A percentile compares a stretch with the other conserved stretches of the same genome.
Conservation (phyloP, 768 basidiomycete genomes). For the Macrolepiota albuminosa region DNA sequence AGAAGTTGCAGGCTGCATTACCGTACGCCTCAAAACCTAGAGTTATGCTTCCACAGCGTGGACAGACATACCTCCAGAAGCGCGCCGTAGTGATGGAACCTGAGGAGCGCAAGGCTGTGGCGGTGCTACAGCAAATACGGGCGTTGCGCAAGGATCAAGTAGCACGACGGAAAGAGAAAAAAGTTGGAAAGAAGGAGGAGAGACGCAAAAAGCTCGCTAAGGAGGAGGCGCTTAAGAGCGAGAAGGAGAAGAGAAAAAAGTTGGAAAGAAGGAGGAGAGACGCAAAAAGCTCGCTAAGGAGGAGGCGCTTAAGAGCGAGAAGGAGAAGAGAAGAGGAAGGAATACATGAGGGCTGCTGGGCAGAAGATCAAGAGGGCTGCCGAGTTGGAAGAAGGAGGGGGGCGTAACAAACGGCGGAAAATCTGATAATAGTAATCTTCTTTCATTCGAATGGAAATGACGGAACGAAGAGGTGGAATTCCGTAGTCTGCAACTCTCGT, state of each 20-base stretch:
- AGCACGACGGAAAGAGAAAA: constrained; percentile 73
- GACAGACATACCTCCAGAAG: constrained; percentile 86
- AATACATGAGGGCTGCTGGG: constrained; percentile 66
- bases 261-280: constrained; percentile 64
- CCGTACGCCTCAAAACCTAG: constrained; percentile 94
- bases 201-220: constrained; percentile 71
- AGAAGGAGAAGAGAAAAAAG: constrained; percentile 83
- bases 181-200: constrained; percentile 68
- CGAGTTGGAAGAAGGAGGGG: constrained; percentile 53
- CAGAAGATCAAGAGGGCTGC: constrained; percentile 66
- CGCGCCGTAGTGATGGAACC: constrained; percentile 94
- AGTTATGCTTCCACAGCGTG: constrained; percentile 66
- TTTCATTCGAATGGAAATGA: background rate
- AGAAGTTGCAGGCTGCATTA: constrained; percentile 84
- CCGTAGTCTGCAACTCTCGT: background rate
- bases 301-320: constrained; percentile 56
- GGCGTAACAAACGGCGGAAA: constrained; percentile 48
- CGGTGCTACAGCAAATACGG: constrained; percentile 89
- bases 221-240: constrained; percentile 53
- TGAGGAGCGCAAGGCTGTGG: constrained; percentile 90
- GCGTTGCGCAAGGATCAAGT: constrained; percentile 90
- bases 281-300: constrained; percentile 72
- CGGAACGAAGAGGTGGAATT: background rate
- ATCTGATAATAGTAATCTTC: constrained; percentile 12
- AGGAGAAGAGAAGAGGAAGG: constrained; percentile 76